phyloP scores from a whole-genome alignment of 371 early-diverging fungal species.

The Mucor irregularis region DNA sequence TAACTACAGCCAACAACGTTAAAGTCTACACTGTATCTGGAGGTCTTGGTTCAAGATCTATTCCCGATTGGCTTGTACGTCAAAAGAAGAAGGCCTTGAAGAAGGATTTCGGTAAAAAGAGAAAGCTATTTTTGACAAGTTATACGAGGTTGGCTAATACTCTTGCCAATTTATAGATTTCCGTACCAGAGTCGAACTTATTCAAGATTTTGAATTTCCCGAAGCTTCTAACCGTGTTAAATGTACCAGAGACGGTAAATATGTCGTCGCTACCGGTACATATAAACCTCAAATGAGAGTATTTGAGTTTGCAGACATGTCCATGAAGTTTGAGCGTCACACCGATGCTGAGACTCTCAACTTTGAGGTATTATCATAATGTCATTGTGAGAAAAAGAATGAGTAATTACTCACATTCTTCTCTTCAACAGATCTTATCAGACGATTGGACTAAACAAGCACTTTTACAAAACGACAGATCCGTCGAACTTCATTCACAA shows the following conservation, averaged over 20 bases:
- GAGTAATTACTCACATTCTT: neutral
- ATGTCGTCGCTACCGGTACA: constrained; percentile 92
- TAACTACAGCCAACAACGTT: constrained; percentile 83
- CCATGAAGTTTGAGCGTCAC: constrained; percentile 98
- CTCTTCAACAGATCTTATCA: constrained; percentile 67
- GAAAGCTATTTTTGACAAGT: neutral
- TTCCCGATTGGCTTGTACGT: constrained; percentile 94
- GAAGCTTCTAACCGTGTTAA: constrained; percentile 89
- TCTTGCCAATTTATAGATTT: constrained; percentile 61
- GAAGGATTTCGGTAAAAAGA: constrained; percentile 79
- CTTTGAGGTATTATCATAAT: constrained; percentile 71
- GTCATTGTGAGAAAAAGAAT: neutral
- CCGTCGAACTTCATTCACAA: constrained; percentile 97
- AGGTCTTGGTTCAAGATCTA: constrained; percentile 73
- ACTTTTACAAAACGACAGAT: constrained; percentile 90
- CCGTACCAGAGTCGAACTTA: constrained; percentile 87
- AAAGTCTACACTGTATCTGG: constrained; percentile 93
- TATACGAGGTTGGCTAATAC: too few relatives aligned
- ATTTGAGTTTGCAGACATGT: constrained; percentile 89
- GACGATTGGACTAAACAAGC: constrained; percentile 98
- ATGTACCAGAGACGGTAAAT: constrained; percentile 85
- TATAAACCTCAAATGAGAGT: constrained; percentile 99
- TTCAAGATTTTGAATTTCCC: constrained; percentile 99
- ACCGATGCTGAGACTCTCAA: constrained; percentile 93
- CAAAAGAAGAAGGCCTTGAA: constrained; percentile 83